These are phyloP conservation scores for Kuraishia hungarica DNA, from an alignment of 805 yeast genomes.

Conservation along the genomic window DNA sequence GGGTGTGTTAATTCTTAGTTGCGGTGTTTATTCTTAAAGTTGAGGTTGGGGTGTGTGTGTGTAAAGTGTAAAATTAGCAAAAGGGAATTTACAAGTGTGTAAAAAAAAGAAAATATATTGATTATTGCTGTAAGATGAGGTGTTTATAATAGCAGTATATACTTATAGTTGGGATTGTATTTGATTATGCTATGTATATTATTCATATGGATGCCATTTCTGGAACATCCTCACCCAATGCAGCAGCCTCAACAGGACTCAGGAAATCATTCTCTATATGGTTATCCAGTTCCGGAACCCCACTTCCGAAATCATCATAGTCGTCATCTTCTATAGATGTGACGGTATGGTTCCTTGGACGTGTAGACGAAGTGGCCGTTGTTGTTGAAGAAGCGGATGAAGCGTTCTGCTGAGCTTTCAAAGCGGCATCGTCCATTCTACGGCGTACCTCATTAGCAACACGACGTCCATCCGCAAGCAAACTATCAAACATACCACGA, in stretches of 20 bases:
- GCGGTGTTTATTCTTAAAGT: no score
- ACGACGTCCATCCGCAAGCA: constrained; percentile 85
- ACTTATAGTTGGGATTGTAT: not conserved
- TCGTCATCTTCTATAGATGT: constrained; percentile 8
- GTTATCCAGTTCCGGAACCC: constrained; percentile 12
- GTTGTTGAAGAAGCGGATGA: constrained; percentile 6
- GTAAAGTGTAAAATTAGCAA: no score
- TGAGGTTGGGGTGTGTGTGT: no score
- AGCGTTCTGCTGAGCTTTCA: constrained; percentile 5
- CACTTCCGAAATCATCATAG: constrained; percentile 21
- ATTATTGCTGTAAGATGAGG: no score
- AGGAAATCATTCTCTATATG: constrained; percentile 10
- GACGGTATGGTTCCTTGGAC: constrained; percentile 4
- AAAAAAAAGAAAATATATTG: no score
- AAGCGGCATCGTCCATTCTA: constrained; percentile 70
- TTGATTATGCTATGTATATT: not conserved
- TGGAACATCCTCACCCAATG: constrained; percentile 10
- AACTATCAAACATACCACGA: constrained; percentile 83
- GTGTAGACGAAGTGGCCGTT: not conserved
- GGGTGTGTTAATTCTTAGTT: no score
- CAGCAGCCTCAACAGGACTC: not conserved
- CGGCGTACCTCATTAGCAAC: constrained; percentile 86
- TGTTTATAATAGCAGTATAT: no score
- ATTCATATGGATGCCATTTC: constrained; percentile 11
- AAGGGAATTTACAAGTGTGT: no score